These are phyloP conservation scores for Corynascus novoguineensis DNA, from an alignment of 495 filamentous ascomycete genomes.

Conservation along the genomic window DNA sequence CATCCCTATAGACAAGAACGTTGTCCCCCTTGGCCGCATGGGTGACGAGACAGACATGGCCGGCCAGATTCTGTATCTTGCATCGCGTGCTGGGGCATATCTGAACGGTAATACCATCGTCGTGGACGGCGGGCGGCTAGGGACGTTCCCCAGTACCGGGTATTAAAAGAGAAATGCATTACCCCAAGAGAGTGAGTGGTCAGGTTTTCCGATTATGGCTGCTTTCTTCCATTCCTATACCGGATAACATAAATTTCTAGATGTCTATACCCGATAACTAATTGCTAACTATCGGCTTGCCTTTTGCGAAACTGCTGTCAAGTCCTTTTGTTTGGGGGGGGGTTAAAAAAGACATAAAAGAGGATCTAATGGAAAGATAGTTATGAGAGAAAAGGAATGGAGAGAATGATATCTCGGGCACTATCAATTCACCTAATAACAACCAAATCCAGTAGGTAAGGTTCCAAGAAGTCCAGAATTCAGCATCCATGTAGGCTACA, in stretches of 20 bases:
- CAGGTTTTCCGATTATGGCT: neutral
- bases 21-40: constrained; percentile 33
- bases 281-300: too few species aligned
- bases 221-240: neutral
- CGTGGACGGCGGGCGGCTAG: constrained; percentile 57
- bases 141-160: constrained; percentile 45
- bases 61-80: constrained; percentile 55
- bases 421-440: too few species aligned
- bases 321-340: too few species aligned
- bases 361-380: too few species aligned
- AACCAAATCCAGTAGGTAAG: too few species aligned
- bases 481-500: too few species aligned
- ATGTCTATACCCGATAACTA: neutral
- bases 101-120: constrained; percentile 55
- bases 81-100: constrained; percentile 59
- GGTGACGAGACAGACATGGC: constrained; percentile 51
- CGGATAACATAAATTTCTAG: neutral
- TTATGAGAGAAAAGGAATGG: too few species aligned
- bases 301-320: too few species aligned
- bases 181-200: neutral
- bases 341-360: too few species aligned
- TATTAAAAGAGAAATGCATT: constrained; percentile 34
- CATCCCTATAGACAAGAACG: constrained; percentile 22
- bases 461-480: too few species aligned
- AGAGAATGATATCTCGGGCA: too few species aligned